Evolutionary conservation across 129 eudicot genomes (phyloP).

Genomic region (Chrysanthemum lavandulifolium): DNA sequence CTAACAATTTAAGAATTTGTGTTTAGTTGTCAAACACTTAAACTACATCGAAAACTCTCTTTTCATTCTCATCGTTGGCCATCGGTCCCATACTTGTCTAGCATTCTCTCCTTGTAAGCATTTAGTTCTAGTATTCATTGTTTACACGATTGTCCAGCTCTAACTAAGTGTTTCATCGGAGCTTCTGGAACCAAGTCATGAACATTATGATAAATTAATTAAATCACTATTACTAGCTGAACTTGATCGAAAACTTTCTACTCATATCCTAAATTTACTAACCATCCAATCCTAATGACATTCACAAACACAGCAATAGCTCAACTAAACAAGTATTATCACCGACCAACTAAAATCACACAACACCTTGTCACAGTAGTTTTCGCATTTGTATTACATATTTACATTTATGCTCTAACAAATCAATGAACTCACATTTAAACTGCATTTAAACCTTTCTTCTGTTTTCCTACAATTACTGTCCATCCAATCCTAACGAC

Average conservation of each 20-base stretch:
- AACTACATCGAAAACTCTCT: constrained; percentile 21
- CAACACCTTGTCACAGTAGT: no score
- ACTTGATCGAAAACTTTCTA: constrained; percentile 11
- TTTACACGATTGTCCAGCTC: background rate
- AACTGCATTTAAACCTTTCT: constrained; percentile 14
- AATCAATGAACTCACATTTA: constrained; percentile 6
- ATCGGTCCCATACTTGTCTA: background rate
- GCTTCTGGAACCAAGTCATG: background rate
- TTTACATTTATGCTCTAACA: no score
- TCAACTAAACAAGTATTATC: no score
- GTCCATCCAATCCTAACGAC: background rate
- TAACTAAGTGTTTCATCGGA: no score
- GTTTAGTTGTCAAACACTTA: background rate
- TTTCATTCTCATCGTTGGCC: background rate
- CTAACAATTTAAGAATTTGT: constrained; percentile 5
- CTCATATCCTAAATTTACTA: background rate
- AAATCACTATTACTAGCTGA: constrained; percentile 9
- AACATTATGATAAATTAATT: background rate
- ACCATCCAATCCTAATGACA: background rate
- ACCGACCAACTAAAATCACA: no score
- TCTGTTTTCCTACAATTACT: background rate
- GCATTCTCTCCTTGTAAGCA: no score
- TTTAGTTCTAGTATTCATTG: background rate
- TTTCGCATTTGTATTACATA: no score
- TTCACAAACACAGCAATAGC: constrained; percentile 9